phyloP scores from a whole-genome alignment of 768 basidiomycete genomes.

The Pleurotus tuoliensis region DNA sequence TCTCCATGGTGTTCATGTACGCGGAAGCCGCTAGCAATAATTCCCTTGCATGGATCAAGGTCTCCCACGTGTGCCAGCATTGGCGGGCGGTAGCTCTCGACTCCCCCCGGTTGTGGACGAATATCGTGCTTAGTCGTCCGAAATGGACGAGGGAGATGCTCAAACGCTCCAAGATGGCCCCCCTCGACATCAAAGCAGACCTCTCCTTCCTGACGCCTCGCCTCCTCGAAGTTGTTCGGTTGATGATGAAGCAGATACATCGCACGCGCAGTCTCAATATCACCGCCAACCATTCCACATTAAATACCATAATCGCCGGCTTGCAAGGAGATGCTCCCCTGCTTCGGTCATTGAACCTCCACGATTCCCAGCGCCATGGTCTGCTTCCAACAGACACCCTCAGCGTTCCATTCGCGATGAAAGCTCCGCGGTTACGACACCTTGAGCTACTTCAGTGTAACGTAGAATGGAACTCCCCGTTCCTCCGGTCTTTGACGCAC shows the following conservation, averaged over 20 bases:
- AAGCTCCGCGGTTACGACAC: constrained; percentile 28
- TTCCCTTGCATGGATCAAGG: constrained; percentile 28
- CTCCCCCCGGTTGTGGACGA: constrained; percentile 38
- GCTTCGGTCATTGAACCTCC: constrained; percentile 26
- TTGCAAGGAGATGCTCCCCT: constrained; percentile 21
- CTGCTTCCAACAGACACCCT: constrained; percentile 16
- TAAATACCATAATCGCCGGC: background rate
- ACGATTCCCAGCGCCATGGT: constrained; percentile 13
- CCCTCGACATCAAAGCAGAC: constrained; percentile 25
- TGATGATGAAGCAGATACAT: constrained; percentile 25
- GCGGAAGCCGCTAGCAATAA: constrained; percentile 2
- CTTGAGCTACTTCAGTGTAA: constrained; percentile 31
- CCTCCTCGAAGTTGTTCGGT: constrained; percentile 23
- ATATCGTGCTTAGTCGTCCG: constrained; percentile 26
- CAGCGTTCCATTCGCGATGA: constrained; percentile 20
- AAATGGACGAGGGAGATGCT: constrained; percentile 40
- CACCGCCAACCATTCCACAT: constrained; percentile 13
- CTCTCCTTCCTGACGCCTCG: constrained; percentile 21
- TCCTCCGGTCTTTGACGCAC: constrained; percentile 31
- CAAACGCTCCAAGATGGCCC: constrained; percentile 38
- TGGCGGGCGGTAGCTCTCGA: constrained; percentile 42
- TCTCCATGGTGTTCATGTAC: constrained; percentile 32
- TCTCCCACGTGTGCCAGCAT: constrained; percentile 36
- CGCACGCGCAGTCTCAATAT: constrained; percentile 31
- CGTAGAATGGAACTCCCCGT: constrained; percentile 30